phyloP scores from a whole-genome alignment of 495 filamentous ascomycete species.

The Aspergillus leporis region DNA sequence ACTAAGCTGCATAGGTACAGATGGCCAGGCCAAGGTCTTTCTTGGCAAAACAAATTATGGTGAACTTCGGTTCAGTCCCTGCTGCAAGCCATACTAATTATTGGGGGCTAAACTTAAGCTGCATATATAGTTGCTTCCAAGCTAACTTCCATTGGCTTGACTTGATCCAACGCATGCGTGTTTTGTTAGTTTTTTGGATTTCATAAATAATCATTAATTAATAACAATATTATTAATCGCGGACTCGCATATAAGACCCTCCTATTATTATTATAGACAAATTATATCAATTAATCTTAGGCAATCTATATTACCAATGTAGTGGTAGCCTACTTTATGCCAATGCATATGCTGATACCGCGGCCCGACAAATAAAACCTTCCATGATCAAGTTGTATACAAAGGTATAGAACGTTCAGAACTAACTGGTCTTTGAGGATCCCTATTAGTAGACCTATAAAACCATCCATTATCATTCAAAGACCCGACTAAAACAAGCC shows the following conservation, averaged over 20 bases:
- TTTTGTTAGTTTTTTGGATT: not conserved
- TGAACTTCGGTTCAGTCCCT: not conserved
- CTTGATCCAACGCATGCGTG: not conserved
- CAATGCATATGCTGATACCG: not conserved
- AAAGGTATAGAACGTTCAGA: too few species aligned
- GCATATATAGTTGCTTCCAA: not conserved
- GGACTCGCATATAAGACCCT: not conserved
- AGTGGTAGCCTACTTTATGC: not conserved
- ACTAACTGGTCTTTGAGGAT: not conserved
- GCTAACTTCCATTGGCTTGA: not conserved
- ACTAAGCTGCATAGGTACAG: not conserved
- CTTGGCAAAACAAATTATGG: not conserved
- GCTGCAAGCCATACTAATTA: constrained; percentile 15
- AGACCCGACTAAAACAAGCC: not conserved
- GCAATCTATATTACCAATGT: constrained; percentile 2
- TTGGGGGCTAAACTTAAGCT: constrained; percentile 11
- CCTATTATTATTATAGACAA: not conserved
- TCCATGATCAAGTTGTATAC: too few species aligned
- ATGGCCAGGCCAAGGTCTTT: not conserved
- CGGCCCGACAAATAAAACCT: too few species aligned
- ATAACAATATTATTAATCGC: not conserved
- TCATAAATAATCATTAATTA: not conserved
- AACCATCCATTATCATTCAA: not conserved
- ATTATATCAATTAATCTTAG: not conserved
- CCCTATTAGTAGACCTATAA: not conserved